Evolutionary conservation across 2,329 filamentous ascomycete species (phyloP).

Genomic region (Scedosporium dehoogii): DNA sequence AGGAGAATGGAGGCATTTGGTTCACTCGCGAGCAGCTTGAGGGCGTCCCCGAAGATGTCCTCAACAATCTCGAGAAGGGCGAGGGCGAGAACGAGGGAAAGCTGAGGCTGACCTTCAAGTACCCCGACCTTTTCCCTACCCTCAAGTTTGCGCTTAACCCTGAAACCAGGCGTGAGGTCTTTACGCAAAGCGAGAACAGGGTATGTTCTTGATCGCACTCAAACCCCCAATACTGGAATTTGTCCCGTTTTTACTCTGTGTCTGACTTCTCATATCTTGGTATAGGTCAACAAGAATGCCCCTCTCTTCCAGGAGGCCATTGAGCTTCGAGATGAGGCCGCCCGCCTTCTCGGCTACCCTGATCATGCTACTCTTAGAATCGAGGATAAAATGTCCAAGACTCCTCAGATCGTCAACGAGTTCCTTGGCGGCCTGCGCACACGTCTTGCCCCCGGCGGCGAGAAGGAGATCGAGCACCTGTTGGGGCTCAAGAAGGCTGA

Average conservation of each 20-base stretch:
- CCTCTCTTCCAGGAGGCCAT: constrained; percentile 67
- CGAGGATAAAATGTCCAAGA: constrained; percentile 81
- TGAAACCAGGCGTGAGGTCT: constrained; percentile 58
- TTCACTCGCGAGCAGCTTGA: constrained; percentile 64
- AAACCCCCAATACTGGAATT: not conserved
- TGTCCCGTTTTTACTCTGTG: not conserved
- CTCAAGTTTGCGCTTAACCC: constrained; percentile 67
- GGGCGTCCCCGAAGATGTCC: constrained; percentile 63
- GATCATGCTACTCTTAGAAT: constrained; percentile 69
- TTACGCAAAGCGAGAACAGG: constrained; percentile 73
- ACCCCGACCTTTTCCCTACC: constrained; percentile 69
- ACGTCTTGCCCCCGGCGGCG: constrained; percentile 58
- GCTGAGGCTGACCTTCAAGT: constrained; percentile 70
- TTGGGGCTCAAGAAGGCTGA: constrained; percentile 65
- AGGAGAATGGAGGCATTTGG: constrained; percentile 75
- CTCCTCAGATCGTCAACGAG: constrained; percentile 57
- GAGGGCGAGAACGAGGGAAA: constrained; percentile 63
- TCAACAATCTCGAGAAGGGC: constrained; percentile 60
- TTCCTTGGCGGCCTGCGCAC: constrained; percentile 63
- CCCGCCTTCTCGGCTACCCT: constrained; percentile 64
- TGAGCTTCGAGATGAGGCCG: constrained; percentile 66
- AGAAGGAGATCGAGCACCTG: constrained; percentile 61
- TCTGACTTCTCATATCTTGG: not conserved
- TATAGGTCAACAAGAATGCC: constrained; percentile 56
- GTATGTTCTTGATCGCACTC: constrained; percentile 18